Evolutionary conservation across 2,329 filamentous ascomycete species (phyloP), one percentile per base, ranked within the genome.

Genomic region (Fusarium sp.): DNA sequence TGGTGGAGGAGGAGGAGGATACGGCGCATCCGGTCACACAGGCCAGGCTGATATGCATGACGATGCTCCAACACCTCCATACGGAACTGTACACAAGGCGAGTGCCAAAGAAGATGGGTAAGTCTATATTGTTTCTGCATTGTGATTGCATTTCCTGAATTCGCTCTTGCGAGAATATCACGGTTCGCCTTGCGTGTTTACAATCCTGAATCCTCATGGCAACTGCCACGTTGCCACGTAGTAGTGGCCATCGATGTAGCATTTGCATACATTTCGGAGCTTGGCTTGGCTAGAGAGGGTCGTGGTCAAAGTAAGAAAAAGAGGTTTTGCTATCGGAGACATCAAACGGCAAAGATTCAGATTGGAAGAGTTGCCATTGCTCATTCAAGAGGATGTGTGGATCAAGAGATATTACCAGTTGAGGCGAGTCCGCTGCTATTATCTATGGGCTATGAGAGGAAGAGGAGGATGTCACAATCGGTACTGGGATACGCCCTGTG

Each of bases 71-170:
- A 76, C 82, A 41, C 78, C 77, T 52, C 81, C 78, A 7, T 80
- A 80, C 39, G 81, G 82, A 63, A 78, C 79, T 31, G 81, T 82
- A 21, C 81, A 83, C 70, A 89, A 88, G 67, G 90, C 93, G 69
- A 92, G 91, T 68, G 93, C 95, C 74, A 84, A 84, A 77, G 83
- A 84, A 78, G 83, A 84, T 64, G 83, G 83, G 83, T 84, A 79
- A 83, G 83, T 84, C 65, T 71, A 29, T 56, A 38, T 41, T 41
- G 58, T 76, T 69, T 66, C 63, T 65, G 46, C 60, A 25, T 68
- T 66, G 76, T 79, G 75, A 77, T 78, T 74, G 67, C 64, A 58
- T 63, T 55, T 63, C 56, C 44, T 52, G 61, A 66, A 64, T 41
- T 44, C 55, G 31, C 60, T 58, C 59, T 64, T 45, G 31, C 58